Conservation (phyloP, 306 rosid genomes). For the Hylodesmum podocarpum region DNA sequence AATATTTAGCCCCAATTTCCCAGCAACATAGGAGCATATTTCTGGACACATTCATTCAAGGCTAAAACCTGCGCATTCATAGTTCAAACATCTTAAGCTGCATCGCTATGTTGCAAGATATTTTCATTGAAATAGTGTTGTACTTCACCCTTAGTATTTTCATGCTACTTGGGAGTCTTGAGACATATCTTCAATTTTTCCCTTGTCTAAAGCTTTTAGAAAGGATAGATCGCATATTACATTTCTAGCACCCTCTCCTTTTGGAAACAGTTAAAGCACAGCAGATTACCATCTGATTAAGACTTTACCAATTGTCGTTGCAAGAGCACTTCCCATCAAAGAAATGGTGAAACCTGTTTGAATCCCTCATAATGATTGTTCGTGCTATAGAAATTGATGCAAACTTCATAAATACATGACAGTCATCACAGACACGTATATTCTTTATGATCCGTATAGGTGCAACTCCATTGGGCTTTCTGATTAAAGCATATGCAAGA, state of each 20-base stretch:
- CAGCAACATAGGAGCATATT: not conserved
- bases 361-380: slow-evolving; percentile 49
- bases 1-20: slow-evolving; percentile 4
- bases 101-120: not conserved
- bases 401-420: slow-evolving; percentile 52
- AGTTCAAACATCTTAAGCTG: not conserved
- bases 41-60: not conserved
- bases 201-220: slow-evolving; percentile 1
- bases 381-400: slow-evolving; percentile 35
- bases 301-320: slow-evolving; percentile 50
- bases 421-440: slow-evolving; percentile 51
- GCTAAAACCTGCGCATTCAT: not conserved
- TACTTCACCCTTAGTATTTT: not conserved
- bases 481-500: slow-evolving; percentile 46
- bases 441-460: slow-evolving; percentile 56
- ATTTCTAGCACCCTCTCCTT: slow-evolving; percentile 8
- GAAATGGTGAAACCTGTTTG: slow-evolving; percentile 55
- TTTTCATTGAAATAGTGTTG: not conserved
- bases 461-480: slow-evolving; percentile 37
- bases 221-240: not conserved
- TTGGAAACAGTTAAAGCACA: slow-evolving; percentile 6
- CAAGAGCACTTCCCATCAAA: slow-evolving; percentile 49
- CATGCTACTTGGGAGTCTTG: not conserved
- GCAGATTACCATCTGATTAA: slow-evolving; percentile 10
- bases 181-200: not conserved